Conservation (phyloP, 1,284 basidiomycete species). For the Moniliophthora roreri region DNA sequence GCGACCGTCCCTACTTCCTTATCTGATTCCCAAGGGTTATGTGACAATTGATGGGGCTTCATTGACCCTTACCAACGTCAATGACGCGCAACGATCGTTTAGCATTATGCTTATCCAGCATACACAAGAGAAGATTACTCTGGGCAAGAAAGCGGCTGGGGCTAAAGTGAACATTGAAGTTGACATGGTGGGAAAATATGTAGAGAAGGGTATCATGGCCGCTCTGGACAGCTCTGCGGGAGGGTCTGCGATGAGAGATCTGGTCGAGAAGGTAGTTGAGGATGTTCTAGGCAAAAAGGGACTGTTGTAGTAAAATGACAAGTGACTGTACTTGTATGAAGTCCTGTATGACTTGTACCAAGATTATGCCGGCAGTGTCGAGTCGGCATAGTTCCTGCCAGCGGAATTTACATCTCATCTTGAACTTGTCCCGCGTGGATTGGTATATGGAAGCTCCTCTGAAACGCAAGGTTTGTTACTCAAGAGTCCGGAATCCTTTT, state of each 20-base stretch:
- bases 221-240: slow-evolving; percentile 60
- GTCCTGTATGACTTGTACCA: neutral
- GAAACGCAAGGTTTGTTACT: slow-evolving; percentile 43
- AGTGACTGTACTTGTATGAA: neutral
- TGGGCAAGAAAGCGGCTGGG: slow-evolving; percentile 76
- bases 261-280: slow-evolving; percentile 77
- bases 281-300: slow-evolving; percentile 59
- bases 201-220: slow-evolving; percentile 78
- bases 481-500: neutral
- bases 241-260: slow-evolving; percentile 50
- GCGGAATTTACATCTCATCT: neutral
- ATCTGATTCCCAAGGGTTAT: slow-evolving; percentile 96
- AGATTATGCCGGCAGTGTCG: neutral
- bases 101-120: slow-evolving; percentile 96
- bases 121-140: slow-evolving; percentile 87
- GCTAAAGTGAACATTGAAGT: slow-evolving; percentile 93
- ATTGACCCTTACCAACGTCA: slow-evolving; percentile 85
- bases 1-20: slow-evolving; percentile 71
- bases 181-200: slow-evolving; percentile 90
- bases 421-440: neutral
- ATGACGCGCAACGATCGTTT: slow-evolving; percentile 73
- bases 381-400: neutral
- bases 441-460: slow-evolving; percentile 11
- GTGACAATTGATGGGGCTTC: slow-evolving; percentile 95
- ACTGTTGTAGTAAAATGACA: slow-evolving; percentile 19